A percentile compares a stretch with the other conserved stretches of the same genome.
phyloP scores from a whole-genome alignment of 495 filamentous ascomycete species.

The Xylaria telfairii region DNA sequence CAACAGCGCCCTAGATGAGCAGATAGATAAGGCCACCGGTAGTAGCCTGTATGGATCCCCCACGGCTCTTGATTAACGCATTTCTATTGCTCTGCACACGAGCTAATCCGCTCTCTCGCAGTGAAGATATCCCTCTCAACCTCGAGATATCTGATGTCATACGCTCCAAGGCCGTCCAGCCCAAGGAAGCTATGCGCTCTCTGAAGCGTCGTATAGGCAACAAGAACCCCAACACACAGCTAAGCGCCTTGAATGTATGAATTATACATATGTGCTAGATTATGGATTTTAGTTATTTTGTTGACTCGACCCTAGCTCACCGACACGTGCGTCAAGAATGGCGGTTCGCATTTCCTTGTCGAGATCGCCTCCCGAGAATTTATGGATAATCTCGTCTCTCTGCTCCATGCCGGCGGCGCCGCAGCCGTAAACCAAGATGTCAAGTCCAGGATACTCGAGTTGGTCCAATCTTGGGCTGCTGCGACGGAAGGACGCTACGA shows the following conservation, averaged over 20 bases:
- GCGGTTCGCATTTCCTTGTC: conserved; percentile 91
- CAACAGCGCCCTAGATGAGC: conserved; percentile 88
- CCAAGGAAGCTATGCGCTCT: conserved; percentile 96
- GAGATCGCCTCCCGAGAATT: conserved; percentile 97
- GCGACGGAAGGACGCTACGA: conserved; percentile 87
- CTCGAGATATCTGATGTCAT: conserved; percentile 97
- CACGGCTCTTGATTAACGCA: neutral
- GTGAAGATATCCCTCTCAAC: conserved; percentile 95
- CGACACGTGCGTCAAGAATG: conserved; percentile 98
- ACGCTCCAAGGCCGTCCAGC: conserved; percentile 93
- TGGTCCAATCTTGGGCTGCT: conserved; percentile 92
- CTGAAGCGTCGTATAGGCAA: conserved; percentile 93
- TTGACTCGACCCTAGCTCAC: conserved; percentile 67
- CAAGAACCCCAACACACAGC: conserved; percentile 94
- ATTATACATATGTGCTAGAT: neutral
- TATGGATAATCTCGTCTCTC: conserved; percentile 93
- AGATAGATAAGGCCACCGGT: conserved; percentile 91
- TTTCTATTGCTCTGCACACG: neutral
- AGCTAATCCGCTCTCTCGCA: conserved; percentile 45
- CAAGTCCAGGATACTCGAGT: conserved; percentile 84
- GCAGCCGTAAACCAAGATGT: conserved; percentile 83
- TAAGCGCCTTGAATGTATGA: conserved; percentile 86
- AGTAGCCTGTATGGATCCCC: conserved; percentile 77
- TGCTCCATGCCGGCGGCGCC: conserved; percentile 79
- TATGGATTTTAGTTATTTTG: conserved; percentile 7